phyloP scores from a whole-genome alignment of 495 filamentous ascomycete species.

The Penicillium turbatum region DNA sequence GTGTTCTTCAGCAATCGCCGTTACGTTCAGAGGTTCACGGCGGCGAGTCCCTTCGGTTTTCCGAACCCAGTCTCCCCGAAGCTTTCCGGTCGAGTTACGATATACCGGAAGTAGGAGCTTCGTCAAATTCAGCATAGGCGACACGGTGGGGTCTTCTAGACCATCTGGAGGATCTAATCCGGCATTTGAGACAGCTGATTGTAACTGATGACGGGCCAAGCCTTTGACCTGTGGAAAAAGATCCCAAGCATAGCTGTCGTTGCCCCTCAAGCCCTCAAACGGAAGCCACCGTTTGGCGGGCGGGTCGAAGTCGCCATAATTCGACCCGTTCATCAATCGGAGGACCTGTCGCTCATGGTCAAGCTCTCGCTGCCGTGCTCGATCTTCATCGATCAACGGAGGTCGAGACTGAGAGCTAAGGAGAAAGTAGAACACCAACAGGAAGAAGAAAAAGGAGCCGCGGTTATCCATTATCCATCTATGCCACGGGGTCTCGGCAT shows the following conservation, averaged over 20 bases:
- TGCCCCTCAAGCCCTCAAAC: slow-evolving; percentile 66
- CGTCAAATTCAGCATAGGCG: slow-evolving; percentile 39
- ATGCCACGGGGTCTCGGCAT: slow-evolving; percentile 33
- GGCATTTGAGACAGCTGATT: slow-evolving; percentile 38
- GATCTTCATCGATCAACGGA: slow-evolving; percentile 44
- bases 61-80: slow-evolving; percentile 73
- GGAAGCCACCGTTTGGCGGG: slow-evolving; percentile 62
- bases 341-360: slow-evolving; percentile 55
- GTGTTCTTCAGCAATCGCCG: slow-evolving; percentile 45
- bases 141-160: slow-evolving; percentile 38
- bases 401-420: slow-evolving; percentile 44
- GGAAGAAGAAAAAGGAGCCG: slow-evolving; percentile 46
- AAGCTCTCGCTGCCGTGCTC: slow-evolving; percentile 42
- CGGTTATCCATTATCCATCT: slow-evolving; percentile 52
- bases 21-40: slow-evolving; percentile 47
- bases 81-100: slow-evolving; percentile 74
- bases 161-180: slow-evolving; percentile 29
- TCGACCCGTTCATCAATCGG: slow-evolving; percentile 62
- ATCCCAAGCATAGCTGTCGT: slow-evolving; percentile 73
- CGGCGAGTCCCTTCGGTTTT: slow-evolving; percentile 36
- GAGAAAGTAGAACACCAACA: slow-evolving; percentile 48
- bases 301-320: slow-evolving; percentile 70
- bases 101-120: slow-evolving; percentile 55
- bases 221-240: slow-evolving; percentile 51
- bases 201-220: slow-evolving; percentile 50